phyloP scores from a whole-genome alignment of 192 early-diverging fungal genomes.

The Jimgerdemannia flammicorona region DNA sequence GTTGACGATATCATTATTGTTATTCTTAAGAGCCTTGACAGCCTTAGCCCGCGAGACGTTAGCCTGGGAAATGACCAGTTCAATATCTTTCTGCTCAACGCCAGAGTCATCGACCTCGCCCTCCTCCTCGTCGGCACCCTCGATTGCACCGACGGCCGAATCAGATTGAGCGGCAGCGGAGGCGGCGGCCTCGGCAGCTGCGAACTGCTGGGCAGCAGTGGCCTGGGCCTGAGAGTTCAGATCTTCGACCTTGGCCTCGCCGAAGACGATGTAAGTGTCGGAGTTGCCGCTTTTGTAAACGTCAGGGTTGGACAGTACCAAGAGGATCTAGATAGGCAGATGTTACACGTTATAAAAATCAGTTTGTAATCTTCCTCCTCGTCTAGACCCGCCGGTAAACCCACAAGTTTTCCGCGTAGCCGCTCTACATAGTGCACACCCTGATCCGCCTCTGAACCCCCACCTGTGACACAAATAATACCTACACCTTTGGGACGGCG shows the following conservation, averaged over 20 bases:
- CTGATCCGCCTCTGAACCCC: not conserved
- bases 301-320: constrained; percentile 86
- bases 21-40: constrained; percentile 84
- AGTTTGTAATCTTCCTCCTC: constrained; percentile 5
- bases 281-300: constrained; percentile 88
- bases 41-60: constrained; percentile 84
- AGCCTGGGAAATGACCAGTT: constrained; percentile 91
- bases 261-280: constrained; percentile 96
- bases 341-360: not conserved
- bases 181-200: constrained; percentile 44
- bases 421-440: too few relatives aligned
- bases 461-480: not conserved
- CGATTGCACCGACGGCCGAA: constrained; percentile 37
- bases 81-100: constrained; percentile 89
- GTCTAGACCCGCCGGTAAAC: too few relatives aligned
- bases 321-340: constrained; percentile 54
- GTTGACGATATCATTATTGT: constrained; percentile 90
- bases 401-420: too few relatives aligned
- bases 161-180: constrained; percentile 40
- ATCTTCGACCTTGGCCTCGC: constrained; percentile 90
- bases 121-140: constrained; percentile 67
- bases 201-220: constrained; percentile 56
- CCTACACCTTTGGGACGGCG: constrained; percentile 74
- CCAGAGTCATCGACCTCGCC: constrained; percentile 79
- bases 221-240: constrained; percentile 69